phyloP scores from a whole-genome alignment of 169 alveolate genomes.

The Nephromyces sp. region DNA sequence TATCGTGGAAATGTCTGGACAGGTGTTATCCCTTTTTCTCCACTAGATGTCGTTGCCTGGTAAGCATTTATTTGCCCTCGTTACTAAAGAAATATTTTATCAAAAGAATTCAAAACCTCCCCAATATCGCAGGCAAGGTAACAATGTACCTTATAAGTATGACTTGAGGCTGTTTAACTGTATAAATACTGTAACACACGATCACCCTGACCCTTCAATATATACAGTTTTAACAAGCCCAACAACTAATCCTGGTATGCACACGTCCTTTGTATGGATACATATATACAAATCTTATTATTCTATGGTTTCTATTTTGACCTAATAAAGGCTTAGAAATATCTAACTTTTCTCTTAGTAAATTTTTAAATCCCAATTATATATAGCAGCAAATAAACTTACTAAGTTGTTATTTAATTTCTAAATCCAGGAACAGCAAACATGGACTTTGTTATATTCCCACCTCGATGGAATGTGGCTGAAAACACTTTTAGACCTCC shows the following conservation, averaged over 20 bases:
- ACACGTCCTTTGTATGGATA: too few relatives aligned
- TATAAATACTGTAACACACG: slow-evolving; percentile 61
- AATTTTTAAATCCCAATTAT: too few relatives aligned
- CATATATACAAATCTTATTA: too few relatives aligned
- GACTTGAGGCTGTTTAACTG: slow-evolving; percentile 54
- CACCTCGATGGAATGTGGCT: slow-evolving; percentile 67
- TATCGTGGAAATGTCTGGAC: slow-evolving; percentile 48
- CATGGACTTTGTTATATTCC: slow-evolving; percentile 69
- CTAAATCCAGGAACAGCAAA: slow-evolving; percentile 67
- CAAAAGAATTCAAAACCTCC: background rate
- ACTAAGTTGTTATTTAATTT: too few relatives aligned
- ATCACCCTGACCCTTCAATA: slow-evolving; percentile 75
- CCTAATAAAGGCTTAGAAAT: too few relatives aligned
- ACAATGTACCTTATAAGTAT: slow-evolving; percentile 57
- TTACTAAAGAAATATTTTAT: background rate
- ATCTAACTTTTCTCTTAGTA: too few relatives aligned
- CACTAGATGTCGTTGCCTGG: slow-evolving; percentile 58
- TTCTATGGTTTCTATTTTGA: too few relatives aligned
- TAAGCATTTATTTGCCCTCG: slow-evolving; percentile 31
- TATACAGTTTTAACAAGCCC: slow-evolving; percentile 41
- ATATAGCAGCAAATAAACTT: too few relatives aligned
- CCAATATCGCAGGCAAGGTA: slow-evolving; percentile 52
- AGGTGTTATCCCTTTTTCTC: slow-evolving; percentile 20
- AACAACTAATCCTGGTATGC: background rate
- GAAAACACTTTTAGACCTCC: slow-evolving; percentile 76